Conservation (phyloP, 2,329 filamentous ascomycete species). For the Ilyonectria mors-panacis region DNA sequence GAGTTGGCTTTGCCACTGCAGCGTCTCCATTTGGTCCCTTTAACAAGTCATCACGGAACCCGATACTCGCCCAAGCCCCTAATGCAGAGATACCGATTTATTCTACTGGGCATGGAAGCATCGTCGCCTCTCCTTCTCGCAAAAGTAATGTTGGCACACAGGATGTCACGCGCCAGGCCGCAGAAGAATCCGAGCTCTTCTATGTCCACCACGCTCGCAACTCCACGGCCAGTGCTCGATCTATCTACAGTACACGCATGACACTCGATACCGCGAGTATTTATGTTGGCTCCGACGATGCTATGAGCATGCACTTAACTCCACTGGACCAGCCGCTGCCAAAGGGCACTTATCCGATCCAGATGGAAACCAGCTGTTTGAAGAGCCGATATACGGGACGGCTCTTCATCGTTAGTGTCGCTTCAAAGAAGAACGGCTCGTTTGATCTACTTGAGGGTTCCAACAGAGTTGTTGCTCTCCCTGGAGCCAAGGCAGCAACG, state of each 20-base stretch:
- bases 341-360: slow-evolving; percentile 49
- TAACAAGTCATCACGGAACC: slow-evolving; percentile 50
- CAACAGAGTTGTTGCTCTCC: slow-evolving; percentile 33
- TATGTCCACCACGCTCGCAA: slow-evolving; percentile 55
- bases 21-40: slow-evolving; percentile 53
- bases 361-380: slow-evolving; percentile 36
- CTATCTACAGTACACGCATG: slow-evolving; percentile 54
- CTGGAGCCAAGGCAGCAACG: slow-evolving; percentile 10
- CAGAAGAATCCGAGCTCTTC: slow-evolving; percentile 51
- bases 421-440: slow-evolving; percentile 25
- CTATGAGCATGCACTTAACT: slow-evolving; percentile 50
- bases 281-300: slow-evolving; percentile 47
- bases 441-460: slow-evolving; percentile 39
- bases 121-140: slow-evolving; percentile 51
- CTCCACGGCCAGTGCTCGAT: slow-evolving; percentile 44
- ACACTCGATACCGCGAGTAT: slow-evolving; percentile 41
- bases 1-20: slow-evolving; percentile 53
- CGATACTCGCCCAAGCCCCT: slow-evolving; percentile 50
- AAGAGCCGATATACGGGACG: background rate
- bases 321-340: slow-evolving; percentile 51
- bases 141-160: slow-evolving; percentile 46
- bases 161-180: slow-evolving; percentile 51
- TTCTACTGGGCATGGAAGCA: slow-evolving; percentile 54
- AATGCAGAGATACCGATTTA: slow-evolving; percentile 50
- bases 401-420: slow-evolving; percentile 17